A percentile compares a stretch with the other conserved stretches of the same genome.
phyloP scores from a whole-genome alignment of 805 yeast genomes.

The Ogataea polymorpha region DNA sequence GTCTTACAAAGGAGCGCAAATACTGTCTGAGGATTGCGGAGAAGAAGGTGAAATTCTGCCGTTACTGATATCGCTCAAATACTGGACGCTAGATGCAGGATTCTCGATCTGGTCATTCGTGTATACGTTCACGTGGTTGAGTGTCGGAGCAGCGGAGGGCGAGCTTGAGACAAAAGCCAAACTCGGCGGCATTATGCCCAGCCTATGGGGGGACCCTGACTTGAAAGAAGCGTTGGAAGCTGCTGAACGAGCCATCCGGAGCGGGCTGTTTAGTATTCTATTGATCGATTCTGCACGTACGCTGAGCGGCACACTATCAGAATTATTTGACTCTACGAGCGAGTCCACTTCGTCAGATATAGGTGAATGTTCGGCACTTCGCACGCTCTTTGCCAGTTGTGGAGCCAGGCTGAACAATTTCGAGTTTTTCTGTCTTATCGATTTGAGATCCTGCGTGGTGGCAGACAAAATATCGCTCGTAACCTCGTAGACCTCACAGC shows the following conservation, averaged over 20 bases:
- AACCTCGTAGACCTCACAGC: conserved; percentile 19
- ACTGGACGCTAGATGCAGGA: conserved; percentile 19
- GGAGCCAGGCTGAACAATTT: conserved; percentile 3
- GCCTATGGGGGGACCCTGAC: conserved; percentile 13
- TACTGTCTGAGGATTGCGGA: conserved; percentile 4
- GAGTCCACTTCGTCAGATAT: conserved; percentile 19
- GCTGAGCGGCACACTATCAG: conserved; percentile 12
- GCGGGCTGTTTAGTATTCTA: conserved; percentile 19
- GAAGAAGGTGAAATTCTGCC: conserved; percentile 15
- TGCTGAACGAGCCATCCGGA: conserved; percentile 18
- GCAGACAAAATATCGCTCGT: conserved; percentile 23
- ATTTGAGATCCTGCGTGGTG: conserved; percentile 20
- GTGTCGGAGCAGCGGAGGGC: conserved; percentile 16
- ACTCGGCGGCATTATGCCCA: conserved; percentile 20
- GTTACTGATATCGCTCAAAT: conserved; percentile 21
- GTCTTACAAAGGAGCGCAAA: conserved; percentile 5
- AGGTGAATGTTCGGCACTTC: neutral
- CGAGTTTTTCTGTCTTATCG: conserved; percentile 12
- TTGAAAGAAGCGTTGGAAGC: conserved; percentile 22
- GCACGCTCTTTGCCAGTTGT: neutral
- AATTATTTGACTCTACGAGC: conserved; percentile 10
- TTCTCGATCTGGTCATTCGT: conserved; percentile 17
- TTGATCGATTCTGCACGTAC: conserved; percentile 20
- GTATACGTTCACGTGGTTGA: conserved; percentile 20
- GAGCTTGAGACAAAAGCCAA: conserved; percentile 11